Percentiles rank a stretch among this genome's conserved stretches.
Conservation (phyloP, 805 yeast species). For the Lipomyces kockii region DNA sequence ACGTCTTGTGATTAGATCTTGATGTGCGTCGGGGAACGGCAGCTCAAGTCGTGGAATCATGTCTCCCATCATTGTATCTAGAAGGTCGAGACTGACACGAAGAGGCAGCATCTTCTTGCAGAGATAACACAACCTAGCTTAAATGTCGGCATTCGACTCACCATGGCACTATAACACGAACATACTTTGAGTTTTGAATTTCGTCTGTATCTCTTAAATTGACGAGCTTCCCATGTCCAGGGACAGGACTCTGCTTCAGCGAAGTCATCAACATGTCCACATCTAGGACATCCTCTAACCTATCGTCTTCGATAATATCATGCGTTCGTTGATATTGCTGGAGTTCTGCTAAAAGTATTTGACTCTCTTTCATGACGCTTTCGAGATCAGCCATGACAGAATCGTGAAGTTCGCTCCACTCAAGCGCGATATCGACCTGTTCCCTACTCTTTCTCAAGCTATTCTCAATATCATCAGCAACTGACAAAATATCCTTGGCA, state of each 20-base stretch:
- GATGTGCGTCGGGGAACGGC: slow-evolving; percentile 9
- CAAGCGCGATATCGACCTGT: slow-evolving; percentile 31
- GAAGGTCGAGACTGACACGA: slow-evolving; percentile 20
- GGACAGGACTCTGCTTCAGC: slow-evolving; percentile 29
- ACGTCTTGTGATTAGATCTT: slow-evolving; percentile 9
- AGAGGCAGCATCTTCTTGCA: slow-evolving; percentile 25
- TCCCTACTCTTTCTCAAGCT: slow-evolving; percentile 16
- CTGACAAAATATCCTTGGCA: slow-evolving; percentile 16
- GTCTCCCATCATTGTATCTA: slow-evolving; percentile 17
- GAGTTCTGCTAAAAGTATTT: slow-evolving; percentile 10
- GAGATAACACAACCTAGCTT: slow-evolving; percentile 16
- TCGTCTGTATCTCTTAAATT: slow-evolving; percentile 23
- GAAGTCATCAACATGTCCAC: slow-evolving; percentile 17
- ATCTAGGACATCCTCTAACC: background rate
- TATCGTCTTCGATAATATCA: background rate
- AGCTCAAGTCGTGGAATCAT: slow-evolving; percentile 9
- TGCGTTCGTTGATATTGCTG: slow-evolving; percentile 2
- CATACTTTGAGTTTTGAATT: slow-evolving; percentile 19
- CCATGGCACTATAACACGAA: background rate
- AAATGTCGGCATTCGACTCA: background rate
- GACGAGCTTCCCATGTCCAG: slow-evolving; percentile 30
- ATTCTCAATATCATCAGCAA: slow-evolving; percentile 6
- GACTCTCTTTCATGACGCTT: slow-evolving; percentile 19
- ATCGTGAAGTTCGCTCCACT: slow-evolving; percentile 29
- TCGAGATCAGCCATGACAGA: slow-evolving; percentile 20